Percentiles rank a stretch among this genome's conserved stretches.
phyloP scores from a whole-genome alignment of 495 filamentous ascomycete genomes.

The Aspergillus coremiiformis region DNA sequence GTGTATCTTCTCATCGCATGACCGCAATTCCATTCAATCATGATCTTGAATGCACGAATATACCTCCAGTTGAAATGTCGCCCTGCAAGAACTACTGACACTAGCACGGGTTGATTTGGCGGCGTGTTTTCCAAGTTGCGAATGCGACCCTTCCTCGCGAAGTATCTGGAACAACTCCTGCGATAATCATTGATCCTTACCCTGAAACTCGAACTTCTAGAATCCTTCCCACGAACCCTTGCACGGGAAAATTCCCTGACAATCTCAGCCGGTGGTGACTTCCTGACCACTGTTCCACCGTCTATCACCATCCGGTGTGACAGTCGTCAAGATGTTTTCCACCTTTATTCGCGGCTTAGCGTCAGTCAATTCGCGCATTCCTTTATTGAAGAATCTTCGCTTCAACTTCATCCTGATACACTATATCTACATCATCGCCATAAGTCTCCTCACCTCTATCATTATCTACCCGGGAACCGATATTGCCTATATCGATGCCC shows the following conservation, averaged over 20 bases:
- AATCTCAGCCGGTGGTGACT: background rate
- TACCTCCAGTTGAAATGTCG: background rate
- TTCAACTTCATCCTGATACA: conserved; percentile 84
- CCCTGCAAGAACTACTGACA: background rate
- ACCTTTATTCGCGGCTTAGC: conserved; percentile 16
- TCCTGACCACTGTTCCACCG: background rate
- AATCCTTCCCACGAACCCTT: background rate
- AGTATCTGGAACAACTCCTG: background rate
- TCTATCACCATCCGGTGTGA: background rate
- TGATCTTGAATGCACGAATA: background rate
- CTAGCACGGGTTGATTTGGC: background rate
- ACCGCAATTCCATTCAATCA: background rate
- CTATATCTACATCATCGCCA: conserved; percentile 72
- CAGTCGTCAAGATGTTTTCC: conserved; percentile 27
- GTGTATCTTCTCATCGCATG: background rate
- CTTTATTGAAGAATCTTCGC: conserved; percentile 42
- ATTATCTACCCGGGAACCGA: conserved; percentile 58
- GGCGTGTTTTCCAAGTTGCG: background rate
- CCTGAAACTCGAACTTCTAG: background rate
- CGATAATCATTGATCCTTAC: background rate
- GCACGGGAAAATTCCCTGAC: background rate
- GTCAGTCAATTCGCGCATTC: conserved; percentile 22
- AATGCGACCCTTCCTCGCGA: background rate
- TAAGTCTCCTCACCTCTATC: conserved; percentile 64
- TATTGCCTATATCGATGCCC: conserved; percentile 76